Evolutionary conservation across 768 basidiomycete species (phyloP).

Genomic region (Amanita exitialis): DNA sequence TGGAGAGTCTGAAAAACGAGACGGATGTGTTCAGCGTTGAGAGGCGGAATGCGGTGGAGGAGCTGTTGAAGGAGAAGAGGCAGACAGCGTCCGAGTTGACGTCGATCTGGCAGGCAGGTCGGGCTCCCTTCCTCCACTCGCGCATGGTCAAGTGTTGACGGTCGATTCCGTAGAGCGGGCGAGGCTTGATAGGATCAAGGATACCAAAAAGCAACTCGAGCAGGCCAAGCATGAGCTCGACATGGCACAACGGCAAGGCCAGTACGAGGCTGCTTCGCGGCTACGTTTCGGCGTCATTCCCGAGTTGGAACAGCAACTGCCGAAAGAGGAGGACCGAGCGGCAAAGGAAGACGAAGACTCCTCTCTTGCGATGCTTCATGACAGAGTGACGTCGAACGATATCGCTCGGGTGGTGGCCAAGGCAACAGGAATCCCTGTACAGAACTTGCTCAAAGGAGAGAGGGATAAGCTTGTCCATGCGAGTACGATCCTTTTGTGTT

Average conservation of each 20-base stretch:
- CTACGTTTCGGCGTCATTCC: constrained; percentile 82
- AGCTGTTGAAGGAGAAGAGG: constrained; percentile 47
- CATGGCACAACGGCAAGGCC: constrained; percentile 82
- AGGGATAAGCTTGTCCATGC: constrained; percentile 84
- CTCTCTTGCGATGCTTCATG: constrained; percentile 64
- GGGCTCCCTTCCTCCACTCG: constrained; percentile 9
- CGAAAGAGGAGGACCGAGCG: constrained; percentile 34
- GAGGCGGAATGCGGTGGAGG: constrained; percentile 57
- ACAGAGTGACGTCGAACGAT: constrained; percentile 82
- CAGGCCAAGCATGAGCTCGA: constrained; percentile 81
- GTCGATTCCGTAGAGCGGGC: constrained; percentile 40
- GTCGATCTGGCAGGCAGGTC: constrained; percentile 67
- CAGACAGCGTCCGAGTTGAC: constrained; percentile 52
- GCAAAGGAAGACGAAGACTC: constrained; percentile 29
- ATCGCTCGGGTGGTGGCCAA: constrained; percentile 84
- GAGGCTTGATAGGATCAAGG: constrained; percentile 59
- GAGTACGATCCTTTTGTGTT: constrained; percentile 17
- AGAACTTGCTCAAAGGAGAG: constrained; percentile 83
- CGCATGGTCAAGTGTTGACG: not conserved
- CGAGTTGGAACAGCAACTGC: constrained; percentile 64
- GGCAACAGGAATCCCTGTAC: constrained; percentile 85
- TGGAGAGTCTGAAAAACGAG: constrained; percentile 86
- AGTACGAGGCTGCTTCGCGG: constrained; percentile 76
- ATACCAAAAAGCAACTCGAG: constrained; percentile 66
- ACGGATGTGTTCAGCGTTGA: constrained; percentile 76